Conservation (phyloP, 495 filamentous ascomycete genomes). For the Trichoderma orchidacearum region DNA sequence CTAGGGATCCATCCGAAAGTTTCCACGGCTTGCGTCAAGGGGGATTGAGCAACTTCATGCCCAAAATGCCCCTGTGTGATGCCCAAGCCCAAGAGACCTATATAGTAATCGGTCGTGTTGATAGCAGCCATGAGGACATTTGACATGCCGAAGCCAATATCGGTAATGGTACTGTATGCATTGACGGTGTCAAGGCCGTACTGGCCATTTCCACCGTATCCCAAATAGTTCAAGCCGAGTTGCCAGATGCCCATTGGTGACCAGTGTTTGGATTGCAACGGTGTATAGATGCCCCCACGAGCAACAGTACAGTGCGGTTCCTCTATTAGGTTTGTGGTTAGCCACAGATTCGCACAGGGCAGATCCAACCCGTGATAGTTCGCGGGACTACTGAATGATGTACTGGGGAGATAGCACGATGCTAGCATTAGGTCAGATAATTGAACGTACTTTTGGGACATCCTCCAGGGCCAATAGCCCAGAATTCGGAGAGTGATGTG, state of each 20-base stretch:
- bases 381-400: too few species aligned
- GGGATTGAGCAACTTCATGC: conserved; percentile 9
- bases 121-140: conserved; percentile 38
- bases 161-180: conserved; percentile 25
- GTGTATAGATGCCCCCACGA: conserved; percentile 41
- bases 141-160: conserved; percentile 27
- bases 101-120: conserved; percentile 39
- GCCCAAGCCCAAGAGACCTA: conserved; percentile 45
- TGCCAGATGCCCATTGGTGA: conserved; percentile 37
- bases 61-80: conserved; percentile 21
- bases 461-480: conserved; percentile 38
- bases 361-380: too few species aligned
- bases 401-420: too few species aligned
- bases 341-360: too few species aligned
- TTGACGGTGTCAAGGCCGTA: conserved; percentile 45
- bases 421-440: too few species aligned
- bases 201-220: conserved; percentile 36
- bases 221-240: conserved; percentile 39
- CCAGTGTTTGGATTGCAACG: conserved; percentile 40
- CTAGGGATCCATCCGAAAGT: conserved; percentile 40
- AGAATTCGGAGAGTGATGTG: conserved; percentile 38
- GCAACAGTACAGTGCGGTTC: conserved; percentile 24
- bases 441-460: conserved; percentile 31
- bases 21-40: conserved; percentile 30
- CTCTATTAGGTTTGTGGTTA: conserved; percentile 13